Evolutionary conservation across 2,329 filamentous ascomycete genomes (phyloP).

Genomic region (Pseudogymnoascus verrucosus): DNA sequence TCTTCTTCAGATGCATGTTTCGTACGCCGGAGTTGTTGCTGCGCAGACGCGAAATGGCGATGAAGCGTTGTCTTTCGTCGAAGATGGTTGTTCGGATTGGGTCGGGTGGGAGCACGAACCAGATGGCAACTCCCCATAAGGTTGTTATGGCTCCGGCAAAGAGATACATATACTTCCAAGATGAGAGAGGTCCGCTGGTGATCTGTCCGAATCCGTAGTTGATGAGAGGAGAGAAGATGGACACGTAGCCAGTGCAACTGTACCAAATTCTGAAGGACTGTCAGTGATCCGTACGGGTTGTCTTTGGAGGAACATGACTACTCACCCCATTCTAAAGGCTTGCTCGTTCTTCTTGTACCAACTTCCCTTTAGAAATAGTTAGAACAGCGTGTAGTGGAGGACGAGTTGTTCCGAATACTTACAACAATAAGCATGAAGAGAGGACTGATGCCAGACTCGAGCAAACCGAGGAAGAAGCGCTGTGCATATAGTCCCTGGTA

Average conservation of each 20-base stretch:
- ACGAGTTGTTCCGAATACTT: constrained; percentile 12
- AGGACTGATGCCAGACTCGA: constrained; percentile 48
- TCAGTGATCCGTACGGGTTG: not conserved
- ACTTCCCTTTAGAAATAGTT: constrained; percentile 14
- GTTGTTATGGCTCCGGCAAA: constrained; percentile 33
- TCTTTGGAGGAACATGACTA: constrained; percentile 48
- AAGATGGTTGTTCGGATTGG: constrained; percentile 30
- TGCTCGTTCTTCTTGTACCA: constrained; percentile 37
- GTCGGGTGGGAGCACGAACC: constrained; percentile 33
- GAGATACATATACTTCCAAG: constrained; percentile 37
- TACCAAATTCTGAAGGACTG: constrained; percentile 1
- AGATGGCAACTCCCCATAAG: constrained; percentile 34
- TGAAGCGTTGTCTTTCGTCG: constrained; percentile 12
- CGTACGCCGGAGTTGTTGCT: constrained; percentile 18
- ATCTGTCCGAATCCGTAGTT: constrained; percentile 42
- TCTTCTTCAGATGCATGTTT: constrained; percentile 15
- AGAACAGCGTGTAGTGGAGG: not conserved
- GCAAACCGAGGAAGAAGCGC: constrained; percentile 47
- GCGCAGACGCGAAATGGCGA: constrained; percentile 17
- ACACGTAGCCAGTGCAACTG: constrained; percentile 29
- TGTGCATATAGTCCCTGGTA: constrained; percentile 35
- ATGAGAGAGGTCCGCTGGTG: constrained; percentile 27
- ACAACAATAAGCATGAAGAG: constrained; percentile 47
- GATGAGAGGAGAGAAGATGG: constrained; percentile 38
- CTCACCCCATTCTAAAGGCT: constrained; percentile 41